phyloP scores from a whole-genome alignment of 2,329 filamentous ascomycete species.

The Pseudogymnoascus sp. region DNA sequence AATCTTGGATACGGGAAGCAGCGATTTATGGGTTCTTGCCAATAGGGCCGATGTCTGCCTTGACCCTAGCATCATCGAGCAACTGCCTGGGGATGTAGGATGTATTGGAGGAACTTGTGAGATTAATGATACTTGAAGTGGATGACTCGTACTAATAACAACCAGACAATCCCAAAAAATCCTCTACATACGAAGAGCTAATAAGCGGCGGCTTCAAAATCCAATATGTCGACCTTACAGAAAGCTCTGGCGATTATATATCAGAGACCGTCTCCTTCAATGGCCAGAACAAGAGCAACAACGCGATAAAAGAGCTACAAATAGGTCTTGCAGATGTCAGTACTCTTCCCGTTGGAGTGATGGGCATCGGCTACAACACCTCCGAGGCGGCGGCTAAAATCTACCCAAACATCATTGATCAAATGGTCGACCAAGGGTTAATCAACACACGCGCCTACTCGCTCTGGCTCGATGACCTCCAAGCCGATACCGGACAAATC shows the following conservation, averaged over 20 bases:
- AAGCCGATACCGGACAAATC: slow-evolving; percentile 59
- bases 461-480: slow-evolving; percentile 50
- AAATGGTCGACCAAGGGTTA: slow-evolving; percentile 51
- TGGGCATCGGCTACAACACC: slow-evolving; percentile 32
- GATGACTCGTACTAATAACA: not conserved
- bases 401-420: slow-evolving; percentile 55
- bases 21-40: slow-evolving; percentile 44
- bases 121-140: slow-evolving; percentile 12
- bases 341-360: slow-evolving; percentile 24
- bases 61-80: slow-evolving; percentile 26
- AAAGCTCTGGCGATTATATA: slow-evolving; percentile 30
- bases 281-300: slow-evolving; percentile 14
- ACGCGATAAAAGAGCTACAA: slow-evolving; percentile 28
- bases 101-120: slow-evolving; percentile 33
- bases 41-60: slow-evolving; percentile 8
- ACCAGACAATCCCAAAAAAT: slow-evolving; percentile 13
- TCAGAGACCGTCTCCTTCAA: slow-evolving; percentile 29
- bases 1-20: slow-evolving; percentile 51
- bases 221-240: slow-evolving; percentile 30
- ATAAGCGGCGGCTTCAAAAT: slow-evolving; percentile 35
- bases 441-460: slow-evolving; percentile 60
- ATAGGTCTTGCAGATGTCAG: slow-evolving; percentile 29
- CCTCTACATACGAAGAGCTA: slow-evolving; percentile 35
- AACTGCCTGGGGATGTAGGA: slow-evolving; percentile 27
- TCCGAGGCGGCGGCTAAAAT: slow-evolving; percentile 21